phyloP scores from a whole-genome alignment of 768 basidiomycete genomes.

The Lactarius tabidus region DNA sequence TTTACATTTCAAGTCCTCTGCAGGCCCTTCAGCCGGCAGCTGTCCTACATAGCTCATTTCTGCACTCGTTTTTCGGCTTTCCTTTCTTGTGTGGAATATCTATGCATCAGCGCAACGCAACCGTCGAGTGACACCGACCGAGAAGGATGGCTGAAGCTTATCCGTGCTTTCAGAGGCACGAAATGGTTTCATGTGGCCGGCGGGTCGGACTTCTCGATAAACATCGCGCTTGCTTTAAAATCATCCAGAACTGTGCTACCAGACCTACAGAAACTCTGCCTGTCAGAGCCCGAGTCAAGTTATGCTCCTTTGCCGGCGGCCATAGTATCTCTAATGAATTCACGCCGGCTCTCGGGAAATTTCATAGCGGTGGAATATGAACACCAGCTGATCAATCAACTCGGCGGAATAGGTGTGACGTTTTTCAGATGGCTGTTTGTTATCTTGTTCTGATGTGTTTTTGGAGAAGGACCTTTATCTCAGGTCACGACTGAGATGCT shows the following conservation, averaged over 20 bases:
- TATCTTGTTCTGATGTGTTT: background rate
- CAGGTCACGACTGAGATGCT: background rate
- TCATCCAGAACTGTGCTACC: background rate
- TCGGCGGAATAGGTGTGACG: background rate
- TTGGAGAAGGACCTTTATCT: background rate
- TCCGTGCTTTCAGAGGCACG: background rate
- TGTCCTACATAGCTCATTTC: background rate
- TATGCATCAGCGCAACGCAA: background rate
- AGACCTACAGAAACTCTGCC: background rate
- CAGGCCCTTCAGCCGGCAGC: background rate
- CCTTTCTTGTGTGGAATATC: background rate
- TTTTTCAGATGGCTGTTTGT: background rate
- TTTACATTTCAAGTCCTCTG: background rate
- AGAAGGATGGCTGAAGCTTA: background rate
- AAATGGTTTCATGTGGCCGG: background rate
- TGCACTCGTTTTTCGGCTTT: background rate
- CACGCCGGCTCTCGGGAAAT: background rate
- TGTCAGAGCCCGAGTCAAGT: background rate
- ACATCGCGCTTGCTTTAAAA: background rate
- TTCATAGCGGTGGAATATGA: background rate
- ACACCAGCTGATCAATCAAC: background rate
- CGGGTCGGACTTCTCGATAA: background rate
- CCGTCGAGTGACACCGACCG: background rate
- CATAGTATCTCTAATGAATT: background rate
- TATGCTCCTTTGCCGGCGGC: background rate